Conservation (phyloP, 495 filamentous ascomycete genomes). For the Cenococcum geophilum region DNA sequence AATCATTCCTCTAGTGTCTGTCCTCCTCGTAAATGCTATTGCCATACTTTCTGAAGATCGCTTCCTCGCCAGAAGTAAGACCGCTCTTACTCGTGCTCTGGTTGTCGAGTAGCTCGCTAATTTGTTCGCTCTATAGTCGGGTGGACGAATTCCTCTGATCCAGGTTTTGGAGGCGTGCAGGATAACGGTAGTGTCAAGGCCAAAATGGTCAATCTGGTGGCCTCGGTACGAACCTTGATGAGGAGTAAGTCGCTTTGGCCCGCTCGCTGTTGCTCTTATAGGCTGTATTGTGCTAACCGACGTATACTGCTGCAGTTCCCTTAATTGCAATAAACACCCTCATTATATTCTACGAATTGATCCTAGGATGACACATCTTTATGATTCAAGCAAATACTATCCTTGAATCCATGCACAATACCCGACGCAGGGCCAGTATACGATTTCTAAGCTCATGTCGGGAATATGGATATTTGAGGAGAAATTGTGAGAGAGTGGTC, state of each 20-base stretch:
- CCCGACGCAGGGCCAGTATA: too few relatives aligned
- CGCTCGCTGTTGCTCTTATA: neutral
- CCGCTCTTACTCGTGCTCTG: neutral
- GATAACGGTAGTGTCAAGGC: constrained; percentile 77
- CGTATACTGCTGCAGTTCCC: constrained; percentile 57
- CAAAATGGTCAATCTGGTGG: constrained; percentile 81
- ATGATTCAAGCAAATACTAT: neutral
- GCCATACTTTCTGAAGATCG: constrained; percentile 95
- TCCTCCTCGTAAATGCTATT: constrained; percentile 90
- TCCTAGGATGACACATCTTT: neutral
- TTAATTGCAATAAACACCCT: constrained; percentile 87
- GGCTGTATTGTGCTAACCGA: constrained; percentile 2
- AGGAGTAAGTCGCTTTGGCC: constrained; percentile 60
- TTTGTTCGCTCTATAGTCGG: constrained; percentile 53
- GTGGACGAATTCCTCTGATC: constrained; percentile 64
- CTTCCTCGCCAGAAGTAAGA: constrained; percentile 88
- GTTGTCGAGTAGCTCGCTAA: neutral
- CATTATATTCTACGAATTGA: constrained; percentile 43
- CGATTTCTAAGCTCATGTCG: too few relatives aligned
- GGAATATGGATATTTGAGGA: too few relatives aligned
- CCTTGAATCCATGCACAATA: too few relatives aligned
- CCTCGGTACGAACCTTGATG: constrained; percentile 87
- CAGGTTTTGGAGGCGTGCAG: constrained; percentile 63
- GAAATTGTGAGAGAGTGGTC: too few relatives aligned
- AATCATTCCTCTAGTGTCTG: constrained; percentile 49